phyloP scores from a whole-genome alignment of 345 rosid species.

The Eucalyptus pumila region DNA sequence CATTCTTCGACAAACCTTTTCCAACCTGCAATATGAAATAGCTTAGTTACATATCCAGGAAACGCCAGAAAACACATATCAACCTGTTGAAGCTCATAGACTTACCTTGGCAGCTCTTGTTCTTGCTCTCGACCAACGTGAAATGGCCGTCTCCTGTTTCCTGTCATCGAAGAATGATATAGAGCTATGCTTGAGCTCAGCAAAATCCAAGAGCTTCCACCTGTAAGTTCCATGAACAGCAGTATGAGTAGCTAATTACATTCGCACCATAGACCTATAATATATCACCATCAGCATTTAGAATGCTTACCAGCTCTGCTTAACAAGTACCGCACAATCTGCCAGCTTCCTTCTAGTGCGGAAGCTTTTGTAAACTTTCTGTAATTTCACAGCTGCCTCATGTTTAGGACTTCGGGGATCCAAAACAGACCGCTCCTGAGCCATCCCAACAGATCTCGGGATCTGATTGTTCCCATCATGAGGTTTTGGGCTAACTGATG shows the following conservation, averaged over 20 bases:
- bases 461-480: not conserved
- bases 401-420: constrained; percentile 55
- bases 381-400: constrained; percentile 74
- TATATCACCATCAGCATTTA: not conserved
- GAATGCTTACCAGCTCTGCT: constrained; percentile 67
- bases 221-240: constrained; percentile 11
- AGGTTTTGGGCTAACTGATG: not conserved
- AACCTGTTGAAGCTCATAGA: not conserved
- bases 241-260: not conserved
- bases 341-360: constrained; percentile 94
- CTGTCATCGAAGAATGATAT: constrained; percentile 73
- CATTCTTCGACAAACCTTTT: constrained; percentile 90
- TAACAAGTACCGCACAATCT: constrained; percentile 82
- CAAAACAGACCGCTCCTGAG: constrained; percentile 12
- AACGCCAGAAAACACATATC: not conserved
- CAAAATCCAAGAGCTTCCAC: constrained; percentile 91
- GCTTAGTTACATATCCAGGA: not conserved
- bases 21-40: constrained; percentile 22
- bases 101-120: constrained; percentile 68
- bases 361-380: constrained; percentile 92
- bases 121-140: constrained; percentile 95
- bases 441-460: not conserved
- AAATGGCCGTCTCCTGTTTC: constrained; percentile 89
- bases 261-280: not conserved
- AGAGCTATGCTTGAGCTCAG: constrained; percentile 77